Conservation (phyloP, 2,329 filamentous ascomycete species). For the Hypocrella siamensis region DNA sequence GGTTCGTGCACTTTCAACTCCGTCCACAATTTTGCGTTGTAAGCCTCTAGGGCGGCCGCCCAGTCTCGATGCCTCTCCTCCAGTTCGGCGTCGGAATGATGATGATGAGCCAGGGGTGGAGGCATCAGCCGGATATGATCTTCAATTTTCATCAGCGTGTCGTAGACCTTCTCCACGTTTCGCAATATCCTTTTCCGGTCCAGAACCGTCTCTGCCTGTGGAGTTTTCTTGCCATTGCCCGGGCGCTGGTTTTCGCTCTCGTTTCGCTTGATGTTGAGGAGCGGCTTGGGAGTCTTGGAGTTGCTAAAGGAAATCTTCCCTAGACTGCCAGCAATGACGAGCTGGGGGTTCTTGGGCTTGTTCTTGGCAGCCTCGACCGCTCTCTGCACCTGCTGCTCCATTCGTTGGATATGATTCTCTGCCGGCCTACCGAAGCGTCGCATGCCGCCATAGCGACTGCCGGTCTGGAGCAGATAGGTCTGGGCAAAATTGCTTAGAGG, state of each 20-base stretch:
- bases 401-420: slow-evolving; percentile 95
- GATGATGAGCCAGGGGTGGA: slow-evolving; percentile 38
- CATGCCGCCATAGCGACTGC: slow-evolving; percentile 60
- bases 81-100: slow-evolving; percentile 43
- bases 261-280: slow-evolving; percentile 85
- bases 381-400: slow-evolving; percentile 97
- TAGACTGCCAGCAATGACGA: slow-evolving; percentile 89
- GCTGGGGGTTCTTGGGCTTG: slow-evolving; percentile 92
- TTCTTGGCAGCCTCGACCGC: slow-evolving; percentile 95
- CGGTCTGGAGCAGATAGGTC: slow-evolving; percentile 93
- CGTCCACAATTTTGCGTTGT: slow-evolving; percentile 72
- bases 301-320: slow-evolving; percentile 99
- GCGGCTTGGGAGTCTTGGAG: slow-evolving; percentile 86
- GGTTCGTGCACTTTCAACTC: slow-evolving; percentile 87
- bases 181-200: slow-evolving; percentile 72
- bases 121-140: slow-evolving; percentile 78
- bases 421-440: slow-evolving; percentile 66
- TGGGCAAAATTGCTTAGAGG: slow-evolving; percentile 93
- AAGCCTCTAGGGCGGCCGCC: slow-evolving; percentile 38
- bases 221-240: slow-evolving; percentile 27
- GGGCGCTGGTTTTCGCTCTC: slow-evolving; percentile 49
- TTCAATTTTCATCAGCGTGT: slow-evolving; percentile 81
- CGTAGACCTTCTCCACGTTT: slow-evolving; percentile 81
- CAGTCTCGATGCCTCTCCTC: slow-evolving; percentile 67
- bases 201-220: slow-evolving; percentile 28